phyloP scores from a whole-genome alignment of 495 filamentous ascomycete genomes.

The Aspergillus cavernicola region DNA sequence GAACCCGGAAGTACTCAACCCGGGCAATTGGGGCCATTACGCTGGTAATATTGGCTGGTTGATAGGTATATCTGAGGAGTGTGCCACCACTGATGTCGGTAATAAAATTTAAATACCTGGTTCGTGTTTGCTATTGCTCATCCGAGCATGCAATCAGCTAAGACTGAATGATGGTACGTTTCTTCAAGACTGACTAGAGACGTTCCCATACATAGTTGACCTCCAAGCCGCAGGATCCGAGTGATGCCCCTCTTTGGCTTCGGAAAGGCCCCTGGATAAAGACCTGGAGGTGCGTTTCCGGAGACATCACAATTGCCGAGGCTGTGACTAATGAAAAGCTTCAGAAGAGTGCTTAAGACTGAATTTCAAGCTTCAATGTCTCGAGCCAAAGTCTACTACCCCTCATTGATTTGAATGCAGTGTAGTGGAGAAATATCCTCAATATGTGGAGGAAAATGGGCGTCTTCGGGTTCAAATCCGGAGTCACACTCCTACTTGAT shows the following conservation, averaged over 20 bases:
- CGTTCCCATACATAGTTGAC: too few species aligned
- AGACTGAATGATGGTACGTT: too few species aligned
- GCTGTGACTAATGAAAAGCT: neutral
- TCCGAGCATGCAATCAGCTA: too few species aligned
- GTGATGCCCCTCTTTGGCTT: neutral
- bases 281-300: neutral
- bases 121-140: too few species aligned
- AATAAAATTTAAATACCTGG: too few species aligned
- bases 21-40: slow-evolving; percentile 41
- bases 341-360: neutral
- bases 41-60: neutral
- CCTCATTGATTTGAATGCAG: neutral
- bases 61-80: too few species aligned
- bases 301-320: neutral
- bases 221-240: neutral
- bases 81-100: too few species aligned
- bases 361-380: too few species aligned
- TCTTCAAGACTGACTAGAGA: too few species aligned
- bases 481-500: neutral
- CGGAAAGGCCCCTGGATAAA: slow-evolving; percentile 8
- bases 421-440: neutral
- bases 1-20: slow-evolving; percentile 68
- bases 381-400: neutral
- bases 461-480: neutral
- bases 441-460: neutral